Conservation (phyloP, 768 basidiomycete species). For the Pisolithus albus region DNA sequence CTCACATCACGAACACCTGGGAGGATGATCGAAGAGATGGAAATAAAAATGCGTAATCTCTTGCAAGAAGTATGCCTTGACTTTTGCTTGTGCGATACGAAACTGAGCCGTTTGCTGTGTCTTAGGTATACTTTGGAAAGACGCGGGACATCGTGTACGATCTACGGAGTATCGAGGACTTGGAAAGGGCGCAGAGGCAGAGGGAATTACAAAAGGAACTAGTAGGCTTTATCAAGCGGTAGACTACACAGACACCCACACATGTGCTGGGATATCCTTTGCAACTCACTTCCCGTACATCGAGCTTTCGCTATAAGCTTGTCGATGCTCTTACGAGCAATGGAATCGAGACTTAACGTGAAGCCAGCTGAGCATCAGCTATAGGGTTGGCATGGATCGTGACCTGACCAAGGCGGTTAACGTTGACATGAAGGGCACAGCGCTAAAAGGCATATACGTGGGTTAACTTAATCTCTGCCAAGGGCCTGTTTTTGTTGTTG, state of each 20-base stretch:
- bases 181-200: constrained; percentile 75
- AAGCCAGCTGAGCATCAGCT: constrained; percentile 55
- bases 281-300: too few relatives aligned
- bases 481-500: constrained; percentile 81
- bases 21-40: constrained; percentile 96
- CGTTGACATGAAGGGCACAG: neutral
- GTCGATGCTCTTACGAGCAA: too few relatives aligned
- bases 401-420: constrained; percentile 38
- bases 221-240: constrained; percentile 77
- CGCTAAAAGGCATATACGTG: constrained; percentile 44
- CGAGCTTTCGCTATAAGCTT: too few relatives aligned
- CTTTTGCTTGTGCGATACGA: constrained; percentile 1
- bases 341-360: constrained; percentile 13
- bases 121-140: constrained; percentile 89
- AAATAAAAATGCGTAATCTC: constrained; percentile 96
- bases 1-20: constrained; percentile 95
- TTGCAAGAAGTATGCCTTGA: constrained; percentile 64
- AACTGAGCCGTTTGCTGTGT: constrained; percentile 5
- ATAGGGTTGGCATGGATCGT: constrained; percentile 95
- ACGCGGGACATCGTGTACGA: constrained; percentile 94
- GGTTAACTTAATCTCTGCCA: constrained; percentile 76
- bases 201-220: constrained; percentile 88
- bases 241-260: constrained; percentile 13
- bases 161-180: constrained; percentile 78
- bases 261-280: neutral